Evolutionary conservation across 1,284 basidiomycete genomes (phyloP), one percentile per base, ranked within the genome.

Genomic region (Cutaneotrichosporon mucoides): DNA sequence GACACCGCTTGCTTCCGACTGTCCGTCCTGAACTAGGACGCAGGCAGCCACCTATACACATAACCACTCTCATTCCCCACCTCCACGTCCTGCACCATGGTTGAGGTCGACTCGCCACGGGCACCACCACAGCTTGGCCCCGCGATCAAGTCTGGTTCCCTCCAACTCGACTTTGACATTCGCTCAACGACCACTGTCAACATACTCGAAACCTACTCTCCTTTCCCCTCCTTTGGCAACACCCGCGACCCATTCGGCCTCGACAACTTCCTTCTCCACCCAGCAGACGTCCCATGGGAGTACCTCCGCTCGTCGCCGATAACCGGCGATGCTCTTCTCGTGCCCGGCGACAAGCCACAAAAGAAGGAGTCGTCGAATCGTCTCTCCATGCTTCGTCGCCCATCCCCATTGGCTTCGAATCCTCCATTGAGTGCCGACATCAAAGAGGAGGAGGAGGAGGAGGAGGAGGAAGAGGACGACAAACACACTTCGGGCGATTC

Each of bases 221-320:
- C 75, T n/a, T 76, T 72, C 57, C 75, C 75, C 0, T 62, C 65
- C 5, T 65, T 76, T 52, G 65, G 67, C 12, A 68, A 64, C 24
- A 56, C 63, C 9, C 54, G 58, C 42, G 75, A 77, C 59, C 73
- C 75, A 0, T 71, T 71, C 51, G 69, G 68, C 4, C 61, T 77
- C 6, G 70, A 77, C 53, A 65, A 67, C 1, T 77, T 63, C 59
- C 68, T 77, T 1, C 62, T 77, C 2, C 67, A 69, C 51, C 73
- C 75, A 12, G 64, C 66, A 11, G 73, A 75, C 48, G 55, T 62
- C 5, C 51, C 69, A 8, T 77, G 73, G 72, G 51, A 64, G 9
- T 74, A 72, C 60, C 57, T 73, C 44, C 59, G 67, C 41, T 67
- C 69, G 5, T 44, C 59, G 10, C 64, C 59, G n/a, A 16, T 59